Evolutionary conservation across 148 eudicot species (phyloP).

Genomic region (Talinum fruticosum): DNA sequence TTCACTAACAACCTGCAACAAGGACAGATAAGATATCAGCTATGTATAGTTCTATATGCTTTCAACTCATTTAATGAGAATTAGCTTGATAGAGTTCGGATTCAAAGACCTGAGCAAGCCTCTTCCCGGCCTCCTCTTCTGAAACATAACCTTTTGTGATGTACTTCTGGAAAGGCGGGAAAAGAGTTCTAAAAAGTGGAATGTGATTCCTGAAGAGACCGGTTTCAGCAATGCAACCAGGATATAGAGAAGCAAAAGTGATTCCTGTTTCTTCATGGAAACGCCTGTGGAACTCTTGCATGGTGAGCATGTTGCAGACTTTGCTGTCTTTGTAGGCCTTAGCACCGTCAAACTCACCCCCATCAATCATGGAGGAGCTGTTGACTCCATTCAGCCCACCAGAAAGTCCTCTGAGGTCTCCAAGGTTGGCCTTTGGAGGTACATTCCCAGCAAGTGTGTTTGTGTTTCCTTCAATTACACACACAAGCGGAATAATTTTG

Average conservation of each 20-base stretch:
- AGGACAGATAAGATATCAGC: background rate
- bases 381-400: conserved; percentile 68
- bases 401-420: conserved; percentile 77
- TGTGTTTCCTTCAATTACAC: conserved; percentile 72
- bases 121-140: conserved; percentile 78
- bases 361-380: conserved; percentile 85
- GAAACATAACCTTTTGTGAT: conserved; percentile 91
- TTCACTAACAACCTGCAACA: conserved; percentile 68
- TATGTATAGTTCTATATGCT: too few relatives aligned
- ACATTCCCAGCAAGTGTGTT: conserved; percentile 93
- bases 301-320: conserved; percentile 97
- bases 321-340: conserved; percentile 97
- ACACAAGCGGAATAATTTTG: too few relatives aligned
- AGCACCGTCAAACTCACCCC: conserved; percentile 91
- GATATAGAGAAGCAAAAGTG: conserved; percentile 87
- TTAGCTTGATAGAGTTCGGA: too few relatives aligned
- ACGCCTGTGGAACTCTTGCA: conserved; percentile 88
- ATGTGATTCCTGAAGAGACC: conserved; percentile 84
- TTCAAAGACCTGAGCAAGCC: conserved; percentile 78
- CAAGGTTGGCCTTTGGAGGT: conserved; percentile 91
- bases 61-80: background rate
- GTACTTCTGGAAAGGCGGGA: conserved; percentile 92
- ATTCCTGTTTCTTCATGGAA: conserved; percentile 81
- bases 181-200: conserved; percentile 68
- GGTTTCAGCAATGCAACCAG: conserved; percentile 93